Conservation (phyloP, 2,329 filamentous ascomycete species). For the Cladophialophora bantiana region DNA sequence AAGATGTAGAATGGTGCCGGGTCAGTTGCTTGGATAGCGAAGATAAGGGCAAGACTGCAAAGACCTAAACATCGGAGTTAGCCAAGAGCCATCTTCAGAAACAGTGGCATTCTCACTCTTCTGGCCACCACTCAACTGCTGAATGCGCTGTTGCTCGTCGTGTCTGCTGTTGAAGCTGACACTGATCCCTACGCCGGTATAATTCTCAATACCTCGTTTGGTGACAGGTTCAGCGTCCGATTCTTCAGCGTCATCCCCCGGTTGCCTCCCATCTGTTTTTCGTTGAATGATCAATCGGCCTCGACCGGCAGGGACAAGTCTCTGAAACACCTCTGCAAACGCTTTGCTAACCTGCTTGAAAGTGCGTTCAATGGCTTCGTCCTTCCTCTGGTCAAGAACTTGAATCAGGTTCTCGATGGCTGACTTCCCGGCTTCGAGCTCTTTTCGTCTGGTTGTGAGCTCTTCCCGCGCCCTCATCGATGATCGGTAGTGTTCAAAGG, state of each 20-base stretch:
- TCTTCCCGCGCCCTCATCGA: constrained; percentile 92
- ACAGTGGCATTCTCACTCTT: constrained; percentile 74
- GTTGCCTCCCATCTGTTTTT: constrained; percentile 74
- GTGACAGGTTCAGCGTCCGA: constrained; percentile 67
- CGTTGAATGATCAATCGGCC: constrained; percentile 92
- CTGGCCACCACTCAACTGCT: constrained; percentile 95
- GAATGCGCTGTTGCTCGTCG: constrained; percentile 96
- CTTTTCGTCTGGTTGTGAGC: constrained; percentile 80
- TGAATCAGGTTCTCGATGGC: constrained; percentile 93
- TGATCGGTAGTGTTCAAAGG: constrained; percentile 97
- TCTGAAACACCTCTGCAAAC: constrained; percentile 91
- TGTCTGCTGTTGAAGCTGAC: constrained; percentile 99
- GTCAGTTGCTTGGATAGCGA: constrained; percentile 97
- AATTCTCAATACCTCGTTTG: constrained; percentile 79
- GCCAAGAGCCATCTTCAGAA: constrained; percentile 20
- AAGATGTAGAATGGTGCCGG: constrained; percentile 99
- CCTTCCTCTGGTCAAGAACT: constrained; percentile 91
- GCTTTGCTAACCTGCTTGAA: constrained; percentile 97
- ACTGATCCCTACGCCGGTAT: constrained; percentile 93
- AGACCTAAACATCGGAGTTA: constrained; percentile 65
- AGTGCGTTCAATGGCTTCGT: constrained; percentile 96
- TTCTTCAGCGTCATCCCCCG: constrained; percentile 69
- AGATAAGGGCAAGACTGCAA: constrained; percentile 95
- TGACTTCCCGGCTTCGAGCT: constrained; percentile 83
- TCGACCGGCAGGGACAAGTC: constrained; percentile 90